These are phyloP conservation scores for Whalleya microplaca DNA, from an alignment of 2,329 filamentous ascomycete genomes.

Conservation along the genomic window DNA sequence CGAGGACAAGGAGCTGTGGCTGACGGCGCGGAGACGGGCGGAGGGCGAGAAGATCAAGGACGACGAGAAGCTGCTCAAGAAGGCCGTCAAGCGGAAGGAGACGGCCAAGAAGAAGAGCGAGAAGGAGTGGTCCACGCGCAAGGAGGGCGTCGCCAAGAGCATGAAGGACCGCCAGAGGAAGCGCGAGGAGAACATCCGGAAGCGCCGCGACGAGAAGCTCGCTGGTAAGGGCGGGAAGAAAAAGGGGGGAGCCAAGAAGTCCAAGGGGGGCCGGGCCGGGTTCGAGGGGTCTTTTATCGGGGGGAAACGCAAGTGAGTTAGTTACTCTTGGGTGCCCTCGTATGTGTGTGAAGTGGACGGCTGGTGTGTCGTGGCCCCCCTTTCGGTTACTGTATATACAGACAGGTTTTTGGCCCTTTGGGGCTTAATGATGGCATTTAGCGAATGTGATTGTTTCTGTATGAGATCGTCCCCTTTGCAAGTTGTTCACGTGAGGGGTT, in stretches of 20 bases:
- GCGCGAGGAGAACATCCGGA: conserved; percentile 76
- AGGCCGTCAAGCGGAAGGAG: conserved; percentile 92
- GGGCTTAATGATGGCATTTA: too few species aligned
- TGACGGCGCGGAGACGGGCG: conserved; percentile 84
- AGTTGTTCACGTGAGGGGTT: too few species aligned
- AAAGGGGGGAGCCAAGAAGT: conserved; percentile 45
- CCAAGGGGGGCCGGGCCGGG: conserved; percentile 58
- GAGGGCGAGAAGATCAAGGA: conserved; percentile 90
- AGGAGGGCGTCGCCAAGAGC: conserved; percentile 72
- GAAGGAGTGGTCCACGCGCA: conserved; percentile 79
- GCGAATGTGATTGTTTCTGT: too few species aligned
- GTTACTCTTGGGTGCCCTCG: too few species aligned
- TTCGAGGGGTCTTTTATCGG: conserved; percentile 72
- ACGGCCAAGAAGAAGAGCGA: conserved; percentile 88
- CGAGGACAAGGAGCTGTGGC: conserved; percentile 91
- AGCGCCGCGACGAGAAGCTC: conserved; percentile 74
- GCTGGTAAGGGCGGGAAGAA: conserved; percentile 62
- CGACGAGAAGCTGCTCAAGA: conserved; percentile 86
- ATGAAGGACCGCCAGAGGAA: conserved; percentile 82
- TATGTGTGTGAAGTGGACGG: too few species aligned
- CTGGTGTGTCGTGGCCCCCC: too few species aligned
- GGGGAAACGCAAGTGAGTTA: conserved; percentile 46
- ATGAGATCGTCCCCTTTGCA: too few species aligned
- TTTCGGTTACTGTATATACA: too few species aligned
- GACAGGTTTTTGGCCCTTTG: too few species aligned